Base-by-base conservation (phyloP, 2,329 filamentous ascomycete genomes). In the Ophiosphaerella narmari region DNA sequence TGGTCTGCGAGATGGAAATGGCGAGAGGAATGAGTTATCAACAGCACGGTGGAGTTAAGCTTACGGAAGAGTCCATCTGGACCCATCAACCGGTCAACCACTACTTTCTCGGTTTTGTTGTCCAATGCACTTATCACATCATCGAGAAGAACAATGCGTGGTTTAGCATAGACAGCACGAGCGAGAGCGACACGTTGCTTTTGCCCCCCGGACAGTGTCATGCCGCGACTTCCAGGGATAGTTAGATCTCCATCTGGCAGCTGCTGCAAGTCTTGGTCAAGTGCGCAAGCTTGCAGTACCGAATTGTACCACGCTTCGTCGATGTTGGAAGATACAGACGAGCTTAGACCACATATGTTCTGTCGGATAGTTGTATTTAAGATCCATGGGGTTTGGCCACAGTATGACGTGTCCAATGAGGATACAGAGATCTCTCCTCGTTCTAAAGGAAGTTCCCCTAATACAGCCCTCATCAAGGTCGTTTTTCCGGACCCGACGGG, bases 71-170 rank as follows among this genome's bases (percentile, higher is more conserved):
- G 62, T 12, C 77, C 77, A 12, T 74, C 55, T 7, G 59, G 55
- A 9, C 76, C 74, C 26, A 80, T 60, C 1, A 80, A 52, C 21
- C 59, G 65, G 46, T 75, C 64, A 49, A 80, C 78, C 7, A 80
- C 74, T 26, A 72, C 63, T 7, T 76, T 70, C 49, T 77, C 77
- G 1, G 77, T 79, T 3, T 69, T 63, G 5, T 72, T 68, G 56
- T 81, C 79, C 4, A 81, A 66, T 6, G 77, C 77, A 42, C 74
- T 76, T 11, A 80, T 67, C 6, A 77, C 72, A 53, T 81, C 78
- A 50, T 80, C 78, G 12, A 81, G 62, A 7, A 81, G 62, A 23
- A 80, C 58, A 13, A 77, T 60, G 14, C 68, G 62, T 36, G 68
- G 67, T 21, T 72, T 67, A 7, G 76, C 72, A 59, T 81, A 81